phyloP scores from a whole-genome alignment of 306 rosid species.

The Cucurbita ficifolia region DNA sequence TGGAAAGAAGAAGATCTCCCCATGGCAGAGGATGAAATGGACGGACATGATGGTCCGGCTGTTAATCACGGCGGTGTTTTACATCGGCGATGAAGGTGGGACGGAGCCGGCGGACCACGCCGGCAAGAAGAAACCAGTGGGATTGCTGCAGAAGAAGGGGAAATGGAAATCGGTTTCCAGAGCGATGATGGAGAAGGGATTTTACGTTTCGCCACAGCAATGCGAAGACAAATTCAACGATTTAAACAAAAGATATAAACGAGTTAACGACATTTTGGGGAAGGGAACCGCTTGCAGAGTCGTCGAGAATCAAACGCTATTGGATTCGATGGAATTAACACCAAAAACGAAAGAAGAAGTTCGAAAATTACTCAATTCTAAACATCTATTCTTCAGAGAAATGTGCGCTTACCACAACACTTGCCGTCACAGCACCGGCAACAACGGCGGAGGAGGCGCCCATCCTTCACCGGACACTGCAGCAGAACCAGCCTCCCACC shows the following conservation, averaged over 20 bases:
- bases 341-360: constrained; percentile 70
- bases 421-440: constrained; percentile 39
- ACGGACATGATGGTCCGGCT: constrained; percentile 75
- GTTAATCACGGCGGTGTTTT: constrained; percentile 75
- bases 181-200: constrained; percentile 91
- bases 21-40: constrained; percentile 99
- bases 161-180: constrained; percentile 92
- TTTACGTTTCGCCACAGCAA: constrained; percentile 86
- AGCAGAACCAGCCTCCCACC: constrained; percentile 17
- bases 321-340: constrained; percentile 71
- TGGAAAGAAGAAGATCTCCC: constrained; percentile 52
- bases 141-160: constrained; percentile 83
- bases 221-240: constrained; percentile 94
- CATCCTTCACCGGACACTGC: constrained; percentile 33
- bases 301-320: constrained; percentile 63
- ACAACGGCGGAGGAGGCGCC: constrained; percentile 18
- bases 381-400: constrained; percentile 85
- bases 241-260: constrained; percentile 81
- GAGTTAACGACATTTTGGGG: constrained; percentile 91
- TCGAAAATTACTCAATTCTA: constrained; percentile 61
- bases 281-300: constrained; percentile 81
- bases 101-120: constrained; percentile 36
- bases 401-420: constrained; percentile 97
- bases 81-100: constrained; percentile 72
- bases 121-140: constrained; percentile 40